Base-by-base conservation (phyloP, 495 filamentous ascomycete species). In the Aspergillus indologenus region DNA sequence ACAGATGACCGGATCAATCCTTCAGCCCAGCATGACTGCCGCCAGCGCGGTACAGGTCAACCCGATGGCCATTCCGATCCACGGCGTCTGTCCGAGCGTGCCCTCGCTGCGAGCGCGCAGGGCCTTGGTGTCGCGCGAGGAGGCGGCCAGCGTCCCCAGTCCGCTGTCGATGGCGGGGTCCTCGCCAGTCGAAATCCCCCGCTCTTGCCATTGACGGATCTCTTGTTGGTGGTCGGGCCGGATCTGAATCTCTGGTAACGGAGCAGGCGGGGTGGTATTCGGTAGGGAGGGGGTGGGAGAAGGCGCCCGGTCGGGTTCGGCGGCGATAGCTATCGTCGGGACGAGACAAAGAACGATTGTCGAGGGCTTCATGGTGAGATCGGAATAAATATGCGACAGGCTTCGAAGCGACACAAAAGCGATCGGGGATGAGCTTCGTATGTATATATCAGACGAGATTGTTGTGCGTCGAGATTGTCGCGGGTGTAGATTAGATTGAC, bases 1-100 rank as follows among this genome's bases (percentile, higher is more conserved):
- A 9, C 3, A 29, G 26, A 29, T 9, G 26, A 29, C 9, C 4
- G 14, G 46, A 15, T 26, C 21, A 42, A 17, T 19, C 34, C 34
- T 40, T 60, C 56, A 78, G 29, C 77, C 77, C 53, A 79, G 62
- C 74, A 77, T 78, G 24, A 77, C 73, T 11, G 77, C 77, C 14
- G 77, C 71, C 26, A 78, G 54, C 9, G 75, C 72, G 29, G 77
- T 79, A 50, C 70, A 78, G 21, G 74, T 76, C 52, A 79, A 52
- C 23, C 77, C 77, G 51, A 79, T 76, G 17, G 73, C 77, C 75
- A 78, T 78, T 22, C 77, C 77, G 52, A 77, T 76, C 77, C 77
- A 79, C 29, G 77, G 77, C 0, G 77, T 74, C 57, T 79, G 75
- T 21, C 77, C 77, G 0, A 79, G 65, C 11, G 71, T 73, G 24